These are phyloP conservation scores for Chamaecyparis obtusa DNA, from an alignment of 75 land plant species.

Conservation along the genomic window DNA sequence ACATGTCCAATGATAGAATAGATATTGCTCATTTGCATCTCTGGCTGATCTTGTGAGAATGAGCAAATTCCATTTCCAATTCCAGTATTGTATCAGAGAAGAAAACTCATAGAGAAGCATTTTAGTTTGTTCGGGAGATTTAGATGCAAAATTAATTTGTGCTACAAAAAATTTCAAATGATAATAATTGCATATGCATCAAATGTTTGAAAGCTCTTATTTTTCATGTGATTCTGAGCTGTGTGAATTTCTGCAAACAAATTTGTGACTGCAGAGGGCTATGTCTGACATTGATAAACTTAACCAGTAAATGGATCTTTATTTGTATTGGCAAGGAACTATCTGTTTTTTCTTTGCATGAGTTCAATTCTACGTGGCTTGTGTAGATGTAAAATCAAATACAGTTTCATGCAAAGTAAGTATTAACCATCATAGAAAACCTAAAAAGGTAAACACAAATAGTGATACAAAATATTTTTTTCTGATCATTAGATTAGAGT, in stretches of 20 bases:
- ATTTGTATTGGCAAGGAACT: background rate
- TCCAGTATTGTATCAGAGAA: too few relatives aligned
- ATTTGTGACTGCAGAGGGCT: background rate
- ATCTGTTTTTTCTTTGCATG: background rate
- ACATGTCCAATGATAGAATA: too few relatives aligned
- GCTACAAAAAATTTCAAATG: background rate
- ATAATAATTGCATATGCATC: background rate
- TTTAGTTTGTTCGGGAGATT: background rate
- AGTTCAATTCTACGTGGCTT: background rate
- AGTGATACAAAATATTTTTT: background rate
- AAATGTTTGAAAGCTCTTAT: background rate
- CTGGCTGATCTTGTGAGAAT: too few relatives aligned
- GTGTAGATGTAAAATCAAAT: background rate
- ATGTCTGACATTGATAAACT: background rate
- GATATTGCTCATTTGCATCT: too few relatives aligned
- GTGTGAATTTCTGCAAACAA: background rate
- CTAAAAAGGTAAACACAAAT: background rate
- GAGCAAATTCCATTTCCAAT: too few relatives aligned
- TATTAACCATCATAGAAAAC: too few relatives aligned
- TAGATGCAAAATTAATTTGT: background rate
- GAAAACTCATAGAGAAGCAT: background rate
- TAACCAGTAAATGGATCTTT: background rate
- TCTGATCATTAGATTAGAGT: background rate
- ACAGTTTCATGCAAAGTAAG: background rate
- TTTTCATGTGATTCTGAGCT: background rate